Base-by-base conservation (phyloP, 2,329 filamentous ascomycete species). In the Cercospora sojina region DNA sequence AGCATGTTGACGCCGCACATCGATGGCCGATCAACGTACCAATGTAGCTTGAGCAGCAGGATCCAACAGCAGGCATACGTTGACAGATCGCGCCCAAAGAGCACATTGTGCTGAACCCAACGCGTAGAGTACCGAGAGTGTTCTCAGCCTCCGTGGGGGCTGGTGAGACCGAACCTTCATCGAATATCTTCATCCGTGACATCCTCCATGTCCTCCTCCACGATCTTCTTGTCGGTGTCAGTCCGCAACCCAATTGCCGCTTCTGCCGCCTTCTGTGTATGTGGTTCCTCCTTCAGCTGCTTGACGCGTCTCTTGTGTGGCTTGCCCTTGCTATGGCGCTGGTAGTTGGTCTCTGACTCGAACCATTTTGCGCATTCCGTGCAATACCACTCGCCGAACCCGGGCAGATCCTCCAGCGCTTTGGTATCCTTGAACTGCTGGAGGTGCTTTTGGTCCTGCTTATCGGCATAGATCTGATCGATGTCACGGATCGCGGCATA, bases 331-430 rank as follows among this genome's bases (percentile, higher is more conserved):
- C 84, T 84, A 80, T 99, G 95, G 29, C 87, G 84, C 38, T 85
- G 83, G 65, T 96, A 82, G 73, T 91, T 96, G 73, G 86, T 79
- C 71, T 95, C 91, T 59, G 88, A 90, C 79, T 98, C 94, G 78
- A 96, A 98, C 90, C 92, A 98, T 82, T 96, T 98, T 69, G 95
- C 90, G 79, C 95, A 99, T 80, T 97, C 91, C 16, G 90, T 84
- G 79, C 95, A 99, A 80, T 97, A 98, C 78, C 89, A 89, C 73
- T 88, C 85, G 27, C 95, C 95, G 58, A 97, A 84, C 0, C 89
- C 94, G 3, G 95, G 95, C 38, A 97, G 85, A 75, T 98, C 95
- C 77, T 98, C 94, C 23, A 86, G 81, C 5, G 90, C 87, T 77
- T 97, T 96, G 51, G 88, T 87, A 59, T 88, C 86, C 77, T 93